phyloP scores from a whole-genome alignment of 176 grass and related monocot species.

The Oryza officinalis region DNA sequence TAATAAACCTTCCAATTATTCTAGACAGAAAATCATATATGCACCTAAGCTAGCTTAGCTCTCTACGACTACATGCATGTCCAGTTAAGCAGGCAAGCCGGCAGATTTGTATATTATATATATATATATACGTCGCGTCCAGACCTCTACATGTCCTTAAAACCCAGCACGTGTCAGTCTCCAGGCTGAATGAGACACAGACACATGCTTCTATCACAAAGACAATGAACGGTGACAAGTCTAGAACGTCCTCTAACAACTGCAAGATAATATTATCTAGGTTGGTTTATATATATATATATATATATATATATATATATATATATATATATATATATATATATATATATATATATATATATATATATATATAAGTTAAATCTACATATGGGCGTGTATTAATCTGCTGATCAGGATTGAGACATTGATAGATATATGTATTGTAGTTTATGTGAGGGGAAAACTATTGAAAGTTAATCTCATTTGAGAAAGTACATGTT shows the following conservation, averaged over 20 bases:
- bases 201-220: constrained; percentile 21
- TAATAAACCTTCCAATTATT: constrained; percentile 8
- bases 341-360: too few species aligned
- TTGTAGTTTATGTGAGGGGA: constrained; percentile 26
- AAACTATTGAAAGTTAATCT: not conserved
- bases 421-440: not conserved
- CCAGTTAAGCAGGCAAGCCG: not conserved
- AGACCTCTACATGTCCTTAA: constrained; percentile 42
- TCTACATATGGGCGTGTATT: not conserved
- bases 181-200: not conserved
- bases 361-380: not conserved
- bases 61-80: not conserved
- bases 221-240: not conserved
- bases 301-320: too few species aligned
- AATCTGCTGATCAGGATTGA: not conserved
- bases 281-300: not conserved
- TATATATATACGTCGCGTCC: constrained; percentile 30
- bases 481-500: constrained; percentile 1
- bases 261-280: constrained; percentile 23
- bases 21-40: not conserved
- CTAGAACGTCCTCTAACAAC: constrained; percentile 1
- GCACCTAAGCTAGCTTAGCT: not conserved
- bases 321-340: too few species aligned
- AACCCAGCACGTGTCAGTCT: constrained; percentile 18
- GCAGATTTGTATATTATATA: constrained; percentile 15